Conservation (phyloP, 2,329 filamentous ascomycete species). For the Monilinia fructigena region DNA sequence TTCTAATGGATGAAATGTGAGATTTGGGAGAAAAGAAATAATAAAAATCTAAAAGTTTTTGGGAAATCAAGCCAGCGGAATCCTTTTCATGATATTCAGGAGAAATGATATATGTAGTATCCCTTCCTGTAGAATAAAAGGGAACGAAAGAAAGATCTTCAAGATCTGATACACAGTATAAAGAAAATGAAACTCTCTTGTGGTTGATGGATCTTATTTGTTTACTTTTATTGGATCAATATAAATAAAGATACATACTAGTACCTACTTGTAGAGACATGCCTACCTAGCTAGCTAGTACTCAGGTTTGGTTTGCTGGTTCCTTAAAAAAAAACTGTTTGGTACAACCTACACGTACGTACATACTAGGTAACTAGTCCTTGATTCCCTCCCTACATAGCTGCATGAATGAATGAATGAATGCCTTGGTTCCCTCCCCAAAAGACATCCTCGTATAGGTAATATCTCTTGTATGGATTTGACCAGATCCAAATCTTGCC, state of each 20-base stretch:
- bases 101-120: slow-evolving; percentile 2
- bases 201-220: neutral
- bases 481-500: too few species aligned
- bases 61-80: neutral
- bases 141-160: neutral
- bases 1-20: slow-evolving; percentile 36
- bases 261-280: too few species aligned
- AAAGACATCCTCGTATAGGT: too few species aligned
- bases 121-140: neutral
- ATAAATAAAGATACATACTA: neutral
- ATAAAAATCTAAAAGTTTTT: slow-evolving; percentile 13
- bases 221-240: slow-evolving; percentile 5
- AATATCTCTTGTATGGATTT: too few species aligned
- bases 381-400: too few species aligned
- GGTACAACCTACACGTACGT: too few species aligned
- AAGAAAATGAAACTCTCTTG: slow-evolving; percentile 8
- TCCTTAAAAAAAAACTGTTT: too few species aligned
- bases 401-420: too few species aligned
- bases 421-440: too few species aligned
- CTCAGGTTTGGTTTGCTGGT: too few species aligned
- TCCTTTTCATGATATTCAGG: slow-evolving; percentile 18
- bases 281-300: too few species aligned
- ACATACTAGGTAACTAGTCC: too few species aligned
- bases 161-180: slow-evolving; percentile 1
- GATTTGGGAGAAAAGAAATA: slow-evolving; percentile 19